These are phyloP conservation scores for Paramecium octaurelia DNA, from an alignment of 73 alveolate species.

Conservation along the genomic window DNA sequence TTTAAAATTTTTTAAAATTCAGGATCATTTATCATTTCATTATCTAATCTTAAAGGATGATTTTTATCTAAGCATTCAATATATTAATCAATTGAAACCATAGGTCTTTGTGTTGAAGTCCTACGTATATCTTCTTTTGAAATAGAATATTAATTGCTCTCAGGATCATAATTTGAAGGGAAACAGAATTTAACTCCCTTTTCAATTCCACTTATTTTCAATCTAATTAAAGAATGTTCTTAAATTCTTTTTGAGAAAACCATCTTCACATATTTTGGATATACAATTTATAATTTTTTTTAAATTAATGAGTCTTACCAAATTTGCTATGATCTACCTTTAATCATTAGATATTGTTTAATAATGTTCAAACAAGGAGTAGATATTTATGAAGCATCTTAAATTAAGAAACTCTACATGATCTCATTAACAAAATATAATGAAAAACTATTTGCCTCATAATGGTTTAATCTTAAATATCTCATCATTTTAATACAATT, in stretches of 20 bases:
- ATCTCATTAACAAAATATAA: neutral
- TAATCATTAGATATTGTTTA: neutral
- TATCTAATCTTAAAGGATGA: neutral
- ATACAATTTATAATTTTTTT: no score
- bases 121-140: neutral
- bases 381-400: neutral
- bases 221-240: neutral
- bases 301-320: neutral
- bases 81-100: neutral
- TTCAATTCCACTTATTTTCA: neutral
- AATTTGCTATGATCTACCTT: neutral
- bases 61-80: neutral
- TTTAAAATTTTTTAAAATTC: neutral
- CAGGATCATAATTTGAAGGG: neutral
- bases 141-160: neutral
- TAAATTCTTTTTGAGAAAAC: no score
- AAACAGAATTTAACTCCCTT: neutral
- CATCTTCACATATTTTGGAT: no score
- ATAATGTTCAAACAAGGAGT: neutral
- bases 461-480: neutral
- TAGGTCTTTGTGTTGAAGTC: neutral
- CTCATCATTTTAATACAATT: neutral
- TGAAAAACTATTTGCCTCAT: neutral
- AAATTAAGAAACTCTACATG: neutral
- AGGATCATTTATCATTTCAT: neutral